Evolutionary conservation across 768 basidiomycete species (phyloP).

Genomic region (Butyriboletus loyo): DNA sequence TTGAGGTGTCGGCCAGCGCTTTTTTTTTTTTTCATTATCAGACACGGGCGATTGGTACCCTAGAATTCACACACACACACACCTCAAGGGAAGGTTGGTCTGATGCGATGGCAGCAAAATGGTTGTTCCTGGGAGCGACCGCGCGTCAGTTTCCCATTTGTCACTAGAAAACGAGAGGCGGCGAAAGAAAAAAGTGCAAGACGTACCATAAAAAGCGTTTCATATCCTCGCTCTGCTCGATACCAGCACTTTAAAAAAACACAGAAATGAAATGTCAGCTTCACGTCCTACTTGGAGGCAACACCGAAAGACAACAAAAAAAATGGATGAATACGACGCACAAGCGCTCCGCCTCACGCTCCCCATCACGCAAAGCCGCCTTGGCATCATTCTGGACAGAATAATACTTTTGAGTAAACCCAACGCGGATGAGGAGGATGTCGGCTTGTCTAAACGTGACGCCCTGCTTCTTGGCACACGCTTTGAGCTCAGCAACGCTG

Average conservation of each 20-base stretch:
- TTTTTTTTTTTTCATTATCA: background rate
- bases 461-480: slow-evolving; percentile 56
- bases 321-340: slow-evolving; percentile 37
- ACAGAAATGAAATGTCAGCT: background rate
- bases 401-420: slow-evolving; percentile 60
- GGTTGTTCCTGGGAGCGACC: slow-evolving; percentile 53
- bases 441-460: slow-evolving; percentile 58
- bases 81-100: slow-evolving; percentile 69
- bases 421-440: slow-evolving; percentile 57
- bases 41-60: background rate
- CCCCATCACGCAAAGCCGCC: slow-evolving; percentile 39
- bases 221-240: slow-evolving; percentile 68
- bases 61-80: slow-evolving; percentile 7
- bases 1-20: slow-evolving; percentile 54
- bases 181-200: background rate
- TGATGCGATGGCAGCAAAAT: slow-evolving; percentile 67
- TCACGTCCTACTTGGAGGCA: background rate
- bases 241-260: slow-evolving; percentile 52
- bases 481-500: slow-evolving; percentile 52
- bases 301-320: background rate
- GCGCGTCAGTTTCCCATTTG: background rate
- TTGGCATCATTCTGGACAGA: slow-evolving; percentile 41
- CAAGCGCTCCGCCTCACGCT: slow-evolving; percentile 46
- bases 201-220: slow-evolving; percentile 67
- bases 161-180: background rate